phyloP scores from a whole-genome alignment of 2,329 filamentous ascomycete genomes.

The Fusarium dlaminii region DNA sequence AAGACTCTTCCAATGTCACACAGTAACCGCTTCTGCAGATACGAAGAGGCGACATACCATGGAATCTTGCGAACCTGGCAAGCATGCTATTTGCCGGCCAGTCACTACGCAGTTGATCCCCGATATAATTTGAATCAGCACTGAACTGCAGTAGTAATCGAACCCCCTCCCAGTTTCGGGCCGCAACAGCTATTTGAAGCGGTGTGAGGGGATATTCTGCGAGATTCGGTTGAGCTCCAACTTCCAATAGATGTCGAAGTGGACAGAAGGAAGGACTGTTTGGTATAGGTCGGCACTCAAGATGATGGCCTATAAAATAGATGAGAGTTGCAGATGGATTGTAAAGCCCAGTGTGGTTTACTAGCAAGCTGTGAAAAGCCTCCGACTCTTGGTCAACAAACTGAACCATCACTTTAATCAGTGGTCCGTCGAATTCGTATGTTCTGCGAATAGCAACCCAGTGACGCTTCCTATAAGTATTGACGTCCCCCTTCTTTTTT shows the following conservation, averaged over 20 bases:
- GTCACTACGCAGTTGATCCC: fast-evolving
- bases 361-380: fast-evolving
- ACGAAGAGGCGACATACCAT: neutral
- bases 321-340: neutral
- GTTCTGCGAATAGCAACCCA: no score
- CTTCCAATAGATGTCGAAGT: neutral
- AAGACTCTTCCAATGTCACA: fast-evolving
- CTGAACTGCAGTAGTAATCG: fast-evolving
- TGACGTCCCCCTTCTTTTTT: fast-evolving
- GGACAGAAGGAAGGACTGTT: fast-evolving
- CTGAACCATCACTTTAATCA: fast-evolving
- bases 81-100: fast-evolving
- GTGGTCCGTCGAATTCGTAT: neutral
- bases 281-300: neutral
- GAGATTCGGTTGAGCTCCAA: neutral
- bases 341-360: neutral
- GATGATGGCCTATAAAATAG: fast-evolving
- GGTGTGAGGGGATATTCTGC: fast-evolving
- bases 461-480: no score
- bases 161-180: fast-evolving
- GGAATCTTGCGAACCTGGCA: fast-evolving
- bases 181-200: neutral
- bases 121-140: neutral
- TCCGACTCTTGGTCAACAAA: fast-evolving
- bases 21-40: neutral